These are phyloP conservation scores for Puccinia coronata DNA, from an alignment of 1,284 basidiomycete genomes.

Conservation along the genomic window DNA sequence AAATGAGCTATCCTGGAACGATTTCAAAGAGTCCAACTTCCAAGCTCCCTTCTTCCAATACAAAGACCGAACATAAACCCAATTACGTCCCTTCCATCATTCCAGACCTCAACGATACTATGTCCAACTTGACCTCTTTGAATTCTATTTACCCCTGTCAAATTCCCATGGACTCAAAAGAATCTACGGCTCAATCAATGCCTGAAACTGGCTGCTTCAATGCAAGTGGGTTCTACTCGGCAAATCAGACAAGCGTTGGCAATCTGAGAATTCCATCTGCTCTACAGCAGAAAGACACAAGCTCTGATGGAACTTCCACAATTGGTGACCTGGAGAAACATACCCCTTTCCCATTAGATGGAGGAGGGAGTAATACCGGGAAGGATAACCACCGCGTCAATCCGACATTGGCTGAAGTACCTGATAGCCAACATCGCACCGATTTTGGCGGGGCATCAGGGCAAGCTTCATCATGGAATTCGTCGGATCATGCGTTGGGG, in stretches of 20 bases:
- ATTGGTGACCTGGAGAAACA: background rate
- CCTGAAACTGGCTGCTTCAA: background rate
- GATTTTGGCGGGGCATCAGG: background rate
- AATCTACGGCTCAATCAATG: background rate
- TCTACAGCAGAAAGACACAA: background rate
- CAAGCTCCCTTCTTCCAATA: too few species aligned
- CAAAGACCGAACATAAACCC: background rate
- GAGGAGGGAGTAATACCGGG: too few species aligned
- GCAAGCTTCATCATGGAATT: background rate
- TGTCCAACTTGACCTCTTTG: conserved; percentile 7
- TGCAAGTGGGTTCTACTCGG: background rate
- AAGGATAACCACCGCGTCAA: too few species aligned
- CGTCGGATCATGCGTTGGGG: background rate
- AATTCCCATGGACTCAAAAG: background rate
- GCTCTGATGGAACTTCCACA: background rate
- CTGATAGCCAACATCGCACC: background rate
- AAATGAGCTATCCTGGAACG: background rate
- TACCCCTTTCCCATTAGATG: too few species aligned
- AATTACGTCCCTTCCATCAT: background rate
- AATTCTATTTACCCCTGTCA: background rate
- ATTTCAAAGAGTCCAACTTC: background rate
- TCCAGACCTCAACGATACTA: background rate
- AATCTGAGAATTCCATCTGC: background rate
- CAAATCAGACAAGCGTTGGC: too few species aligned
- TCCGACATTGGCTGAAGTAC: background rate